phyloP scores from a whole-genome alignment of 2,329 filamentous ascomycete genomes.

The Pyricularia sp. region DNA sequence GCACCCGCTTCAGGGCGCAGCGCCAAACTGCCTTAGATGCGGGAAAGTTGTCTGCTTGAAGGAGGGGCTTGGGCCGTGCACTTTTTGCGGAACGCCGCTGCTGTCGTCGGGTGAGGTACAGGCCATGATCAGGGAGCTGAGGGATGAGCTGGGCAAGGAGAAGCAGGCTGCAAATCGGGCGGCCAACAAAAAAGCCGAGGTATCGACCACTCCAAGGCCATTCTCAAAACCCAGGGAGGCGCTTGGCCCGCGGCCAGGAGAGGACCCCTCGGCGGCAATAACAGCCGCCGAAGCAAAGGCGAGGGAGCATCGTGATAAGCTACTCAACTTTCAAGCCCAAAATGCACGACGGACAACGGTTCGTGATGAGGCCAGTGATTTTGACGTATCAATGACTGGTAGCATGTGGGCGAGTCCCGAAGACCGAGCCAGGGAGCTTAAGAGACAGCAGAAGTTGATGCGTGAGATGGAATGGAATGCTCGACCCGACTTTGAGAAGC shows the following conservation, averaged over 20 bases:
- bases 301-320: conserved; percentile 68
- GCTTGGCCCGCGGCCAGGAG: conserved; percentile 11
- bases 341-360: conserved; percentile 79
- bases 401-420: conserved; percentile 80
- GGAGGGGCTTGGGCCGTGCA: conserved; percentile 89
- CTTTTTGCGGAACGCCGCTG: conserved; percentile 72
- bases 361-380: conserved; percentile 69
- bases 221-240: conserved; percentile 37
- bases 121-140: conserved; percentile 74
- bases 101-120: conserved; percentile 67
- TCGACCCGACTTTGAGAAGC: conserved; percentile 80
- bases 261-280: conserved; percentile 24
- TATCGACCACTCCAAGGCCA: conserved; percentile 49
- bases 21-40: conserved; percentile 85
- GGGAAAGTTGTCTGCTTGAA: conserved; percentile 94
- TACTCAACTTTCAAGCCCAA: conserved; percentile 75
- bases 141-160: conserved; percentile 78
- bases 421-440: conserved; percentile 73
- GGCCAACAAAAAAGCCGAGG: conserved; percentile 55
- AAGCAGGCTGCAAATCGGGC: conserved; percentile 75
- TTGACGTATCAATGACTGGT: conserved; percentile 37
- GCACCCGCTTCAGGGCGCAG: conserved; percentile 81
- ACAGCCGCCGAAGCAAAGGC: conserved; percentile 56
- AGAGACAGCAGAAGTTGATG: conserved; percentile 74
- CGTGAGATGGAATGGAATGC: conserved; percentile 82